A percentile compares a stretch with the other conserved stretches of the same genome.
Conservation (phyloP, 116 monocot species). For the Iris pallida region DNA sequence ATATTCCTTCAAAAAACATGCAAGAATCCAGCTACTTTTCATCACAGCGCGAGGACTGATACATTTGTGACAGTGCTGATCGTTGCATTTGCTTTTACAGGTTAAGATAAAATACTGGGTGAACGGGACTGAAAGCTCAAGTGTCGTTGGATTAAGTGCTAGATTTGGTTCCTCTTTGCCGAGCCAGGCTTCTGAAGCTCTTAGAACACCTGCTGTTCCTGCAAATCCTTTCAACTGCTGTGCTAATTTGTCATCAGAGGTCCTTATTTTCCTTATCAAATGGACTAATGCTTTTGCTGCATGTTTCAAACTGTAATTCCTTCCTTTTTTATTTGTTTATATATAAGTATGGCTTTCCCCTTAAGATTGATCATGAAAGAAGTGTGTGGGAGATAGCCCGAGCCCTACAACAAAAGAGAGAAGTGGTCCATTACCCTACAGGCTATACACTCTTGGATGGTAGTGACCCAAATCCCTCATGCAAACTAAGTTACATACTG, state of each 20-base stretch:
- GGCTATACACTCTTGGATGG: too few species aligned
- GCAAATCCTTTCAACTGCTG: slow-evolving; percentile 54
- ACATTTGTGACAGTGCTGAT: too few species aligned
- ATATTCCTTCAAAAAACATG: background rate
- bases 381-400: too few species aligned
- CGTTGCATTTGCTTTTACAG: slow-evolving; percentile 18
- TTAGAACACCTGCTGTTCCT: slow-evolving; percentile 30
- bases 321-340: background rate
- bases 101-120: slow-evolving; percentile 55
- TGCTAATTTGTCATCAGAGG: slow-evolving; percentile 35
- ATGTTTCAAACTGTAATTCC: background rate
- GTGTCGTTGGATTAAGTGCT: slow-evolving; percentile 46
- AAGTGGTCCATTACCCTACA: too few species aligned
- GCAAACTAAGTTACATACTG: too few species aligned
- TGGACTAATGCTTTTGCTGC: too few species aligned
- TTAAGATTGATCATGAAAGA: too few species aligned
- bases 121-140: slow-evolving; percentile 34
- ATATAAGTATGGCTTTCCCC: too few species aligned
- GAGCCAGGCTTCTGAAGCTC: slow-evolving; percentile 26
- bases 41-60: background rate
- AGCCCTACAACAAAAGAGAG: too few species aligned
- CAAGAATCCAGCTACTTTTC: background rate
- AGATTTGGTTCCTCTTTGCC: slow-evolving; percentile 49
- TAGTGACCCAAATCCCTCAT: too few species aligned
- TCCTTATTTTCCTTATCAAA: slow-evolving; percentile 11